Percentiles rank a stretch among this genome's conserved stretches.
Evolutionary conservation across 1,139 yeast genomes (phyloP).

Genomic region (Blastobotrys ciferrii): DNA sequence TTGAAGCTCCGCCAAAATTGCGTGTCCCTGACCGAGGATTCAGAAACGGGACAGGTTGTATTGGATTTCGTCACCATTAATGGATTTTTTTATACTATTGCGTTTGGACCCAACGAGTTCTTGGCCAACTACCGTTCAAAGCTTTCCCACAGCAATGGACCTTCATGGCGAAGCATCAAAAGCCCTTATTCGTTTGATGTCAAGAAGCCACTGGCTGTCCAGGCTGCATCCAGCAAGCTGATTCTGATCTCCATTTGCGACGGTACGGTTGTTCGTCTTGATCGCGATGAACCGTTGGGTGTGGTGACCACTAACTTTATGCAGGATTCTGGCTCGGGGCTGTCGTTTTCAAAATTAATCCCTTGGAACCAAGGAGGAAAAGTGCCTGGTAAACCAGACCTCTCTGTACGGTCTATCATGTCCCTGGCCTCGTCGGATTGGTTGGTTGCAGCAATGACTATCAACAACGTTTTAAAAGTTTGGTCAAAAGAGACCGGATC

Average conservation of each 20-base stretch:
- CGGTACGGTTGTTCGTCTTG: conserved; percentile 59
- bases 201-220: conserved; percentile 57
- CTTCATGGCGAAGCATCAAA: conserved; percentile 32
- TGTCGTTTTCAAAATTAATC: conserved; percentile 22
- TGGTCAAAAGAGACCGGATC: conserved; percentile 30
- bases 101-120: conserved; percentile 24
- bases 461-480: conserved; percentile 31
- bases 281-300: conserved; percentile 36
- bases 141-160: conserved; percentile 23
- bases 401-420: conserved; percentile 30
- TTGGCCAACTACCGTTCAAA: conserved; percentile 10
- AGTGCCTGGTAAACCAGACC: conserved; percentile 35
- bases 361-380: conserved; percentile 28
- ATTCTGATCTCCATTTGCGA: conserved; percentile 62
- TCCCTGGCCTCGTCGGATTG: conserved; percentile 24
- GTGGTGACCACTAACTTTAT: conserved; percentile 24
- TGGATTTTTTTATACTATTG: conserved; percentile 31
- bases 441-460: conserved; percentile 28
- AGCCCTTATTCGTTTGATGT: conserved; percentile 71
- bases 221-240: conserved; percentile 45
- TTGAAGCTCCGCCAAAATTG: conserved; percentile 25
- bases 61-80: conserved; percentile 29
- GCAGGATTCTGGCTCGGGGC: conserved; percentile 24
- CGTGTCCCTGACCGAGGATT: conserved; percentile 25
- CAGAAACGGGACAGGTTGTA: conserved; percentile 20